phyloP scores from a whole-genome alignment of 176 grass and related monocot genomes.

The Phragmites australis region DNA sequence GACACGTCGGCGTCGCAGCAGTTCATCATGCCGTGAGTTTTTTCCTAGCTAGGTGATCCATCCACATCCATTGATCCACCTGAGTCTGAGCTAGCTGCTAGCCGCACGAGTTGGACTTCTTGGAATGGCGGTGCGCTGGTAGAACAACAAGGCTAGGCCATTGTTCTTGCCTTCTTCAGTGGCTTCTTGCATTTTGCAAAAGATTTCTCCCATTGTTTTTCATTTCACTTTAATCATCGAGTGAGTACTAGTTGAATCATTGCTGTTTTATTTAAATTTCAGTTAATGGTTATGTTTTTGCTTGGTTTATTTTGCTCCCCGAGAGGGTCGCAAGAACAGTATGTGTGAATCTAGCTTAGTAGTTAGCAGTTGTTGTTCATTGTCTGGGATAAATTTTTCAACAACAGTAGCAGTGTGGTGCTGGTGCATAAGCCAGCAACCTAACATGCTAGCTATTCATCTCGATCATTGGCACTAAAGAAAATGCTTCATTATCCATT shows the following conservation, averaged over 20 bases:
- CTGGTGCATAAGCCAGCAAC: slow-evolving; percentile 7
- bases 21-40: slow-evolving; percentile 70
- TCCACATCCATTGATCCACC: slow-evolving; percentile 34
- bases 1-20: slow-evolving; percentile 42
- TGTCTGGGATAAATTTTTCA: slow-evolving; percentile 5
- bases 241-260: slow-evolving; percentile 39
- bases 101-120: slow-evolving; percentile 10
- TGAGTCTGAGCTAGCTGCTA: slow-evolving; percentile 21
- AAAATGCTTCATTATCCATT: slow-evolving; percentile 24
- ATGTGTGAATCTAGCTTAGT: background rate
- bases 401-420: slow-evolving; percentile 22
- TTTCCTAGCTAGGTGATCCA: slow-evolving; percentile 25
- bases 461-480: background rate
- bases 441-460: slow-evolving; percentile 9
- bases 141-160: slow-evolving; percentile 21
- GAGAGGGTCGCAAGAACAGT: background rate
- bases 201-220: slow-evolving; percentile 30
- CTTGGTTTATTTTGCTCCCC: slow-evolving; percentile 23
- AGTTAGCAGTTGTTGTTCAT: background rate
- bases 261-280: slow-evolving; percentile 37
- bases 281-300: slow-evolving; percentile 17
- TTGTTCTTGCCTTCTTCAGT: slow-evolving; percentile 20
- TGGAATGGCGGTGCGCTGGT: slow-evolving; percentile 30
- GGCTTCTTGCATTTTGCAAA: slow-evolving; percentile 53
- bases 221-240: slow-evolving; percentile 43